Evolutionary conservation across 2,329 filamentous ascomycete species (phyloP), one percentile per base, ranked within the genome.

Genomic region (Tolypocladium cylindrosporum): DNA sequence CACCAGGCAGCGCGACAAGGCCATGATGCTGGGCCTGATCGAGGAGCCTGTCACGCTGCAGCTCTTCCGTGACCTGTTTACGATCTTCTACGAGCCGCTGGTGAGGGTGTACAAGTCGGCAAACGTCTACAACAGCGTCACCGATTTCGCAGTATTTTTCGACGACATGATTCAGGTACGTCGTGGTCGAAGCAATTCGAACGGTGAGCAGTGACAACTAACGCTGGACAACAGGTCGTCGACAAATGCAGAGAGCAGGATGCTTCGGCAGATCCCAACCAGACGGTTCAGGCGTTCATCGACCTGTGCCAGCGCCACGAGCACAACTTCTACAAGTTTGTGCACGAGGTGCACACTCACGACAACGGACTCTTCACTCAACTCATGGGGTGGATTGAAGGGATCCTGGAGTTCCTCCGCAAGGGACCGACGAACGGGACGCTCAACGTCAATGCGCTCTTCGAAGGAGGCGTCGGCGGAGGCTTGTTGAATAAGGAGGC

Each of bases 101-200:
- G 91, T 99, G 19, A 84, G 94, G 54, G 94, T 99, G 0, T 99
- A 99, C 80, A 99, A 97, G 75, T 96, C 92, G 24, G 94, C 94
- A 63, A 99, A 97, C 66, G 93, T 99, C 34, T 97, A 97, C 79
- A 94, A 86, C 77, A 95, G 90, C 69, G 93, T 99, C 60, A 97
- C 93, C 0, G 94, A 99, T 72, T 97, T 99, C 75, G 89, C 93
- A 0, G 80, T 86, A 43, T 99, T 99, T 66, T 85, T 94, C 56
- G 91, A 97, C 68, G 94, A 99, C 71, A 89, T 92, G 70, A 96
- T 97, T 65, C 82, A 85, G 67, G 91, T 92, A 63, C 63, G 75
- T 65, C 16, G 3, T 24, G 55, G 41, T 55, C 19, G 9, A 51
- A 10, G 42, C 42, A 54, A 9, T 4, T 8, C 14, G 24, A 19